These are phyloP conservation scores for Arabidopsis arenosa DNA, from an alignment of 345 rosid species.

Conservation along the genomic window DNA sequence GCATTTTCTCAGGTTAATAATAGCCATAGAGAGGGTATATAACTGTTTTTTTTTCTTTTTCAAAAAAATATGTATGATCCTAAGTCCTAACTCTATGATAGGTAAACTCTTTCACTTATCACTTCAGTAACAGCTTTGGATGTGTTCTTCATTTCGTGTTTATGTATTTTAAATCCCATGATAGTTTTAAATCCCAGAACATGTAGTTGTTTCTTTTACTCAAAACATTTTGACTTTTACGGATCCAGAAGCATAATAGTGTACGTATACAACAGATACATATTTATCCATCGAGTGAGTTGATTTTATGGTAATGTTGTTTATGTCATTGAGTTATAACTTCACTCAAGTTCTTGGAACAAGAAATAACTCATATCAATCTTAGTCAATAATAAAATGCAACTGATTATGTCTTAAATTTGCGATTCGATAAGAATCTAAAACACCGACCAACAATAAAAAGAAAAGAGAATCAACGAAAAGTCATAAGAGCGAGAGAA, in stretches of 20 bases:
- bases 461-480: neutral
- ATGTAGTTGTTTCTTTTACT: neutral
- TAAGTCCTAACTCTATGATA: conserved; percentile 9
- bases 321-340: neutral
- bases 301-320: no score
- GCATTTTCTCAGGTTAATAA: conserved; percentile 36
- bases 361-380: neutral
- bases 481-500: neutral
- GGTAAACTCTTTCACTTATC: conserved; percentile 24
- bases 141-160: conserved; percentile 2
- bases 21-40: conserved; percentile 36
- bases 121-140: conserved; percentile 14
- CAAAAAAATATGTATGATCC: neutral
- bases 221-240: neutral
- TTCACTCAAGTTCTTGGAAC: neutral
- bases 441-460: neutral
- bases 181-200: neutral
- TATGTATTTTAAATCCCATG: no score
- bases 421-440: neutral
- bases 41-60: conserved; percentile 7
- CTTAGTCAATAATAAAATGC: neutral
- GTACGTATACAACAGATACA: no score
- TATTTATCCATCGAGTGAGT: no score
- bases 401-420: neutral
- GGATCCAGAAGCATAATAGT: no score